A percentile compares a stretch with the other conserved stretches of the same genome.
These are phyloP conservation scores for Talaromyces pinophilus DNA, from an alignment of 2,329 filamentous ascomycete genomes.

Conservation along the genomic window DNA sequence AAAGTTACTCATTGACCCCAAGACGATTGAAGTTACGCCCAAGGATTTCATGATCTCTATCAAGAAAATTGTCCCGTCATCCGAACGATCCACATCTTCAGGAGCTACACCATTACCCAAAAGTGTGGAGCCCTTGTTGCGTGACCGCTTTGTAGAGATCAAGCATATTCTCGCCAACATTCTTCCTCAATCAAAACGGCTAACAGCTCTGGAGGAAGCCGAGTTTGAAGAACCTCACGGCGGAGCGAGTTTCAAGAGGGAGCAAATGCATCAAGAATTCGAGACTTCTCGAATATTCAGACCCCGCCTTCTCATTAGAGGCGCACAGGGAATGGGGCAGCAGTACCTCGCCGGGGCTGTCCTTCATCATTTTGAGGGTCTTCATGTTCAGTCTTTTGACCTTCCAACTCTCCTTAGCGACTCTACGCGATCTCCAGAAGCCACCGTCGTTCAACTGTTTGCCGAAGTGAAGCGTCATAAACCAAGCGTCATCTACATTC, in stretches of 20 bases:
- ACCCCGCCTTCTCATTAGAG: constrained; percentile 80
- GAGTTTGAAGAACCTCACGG: constrained; percentile 84
- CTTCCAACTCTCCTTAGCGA: constrained; percentile 84
- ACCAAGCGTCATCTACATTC: constrained; percentile 92
- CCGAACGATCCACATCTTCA: constrained; percentile 83
- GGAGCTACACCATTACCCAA: constrained; percentile 79
- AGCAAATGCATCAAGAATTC: constrained; percentile 76
- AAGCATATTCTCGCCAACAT: constrained; percentile 70
- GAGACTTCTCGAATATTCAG: constrained; percentile 85
- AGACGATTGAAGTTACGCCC: constrained; percentile 79
- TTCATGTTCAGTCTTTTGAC: constrained; percentile 94
- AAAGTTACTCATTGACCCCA: constrained; percentile 84
- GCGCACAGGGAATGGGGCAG: constrained; percentile 89
- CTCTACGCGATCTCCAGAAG: constrained; percentile 75
- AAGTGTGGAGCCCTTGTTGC: constrained; percentile 77
- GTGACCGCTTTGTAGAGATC: constrained; percentile 70
- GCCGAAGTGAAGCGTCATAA: constrained; percentile 92
- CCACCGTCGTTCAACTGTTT: constrained; percentile 86
- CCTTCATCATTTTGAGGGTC: constrained; percentile 85
- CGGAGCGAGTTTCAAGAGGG: constrained; percentile 80
- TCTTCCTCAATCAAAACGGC: constrained; percentile 80
- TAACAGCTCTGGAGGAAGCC: constrained; percentile 89
- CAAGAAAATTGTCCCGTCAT: constrained; percentile 94
- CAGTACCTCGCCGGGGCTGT: constrained; percentile 82
- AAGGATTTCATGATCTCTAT: constrained; percentile 97